Conservation (phyloP, 495 filamentous ascomycete species). For the Aspergillus saccharolyticus region DNA sequence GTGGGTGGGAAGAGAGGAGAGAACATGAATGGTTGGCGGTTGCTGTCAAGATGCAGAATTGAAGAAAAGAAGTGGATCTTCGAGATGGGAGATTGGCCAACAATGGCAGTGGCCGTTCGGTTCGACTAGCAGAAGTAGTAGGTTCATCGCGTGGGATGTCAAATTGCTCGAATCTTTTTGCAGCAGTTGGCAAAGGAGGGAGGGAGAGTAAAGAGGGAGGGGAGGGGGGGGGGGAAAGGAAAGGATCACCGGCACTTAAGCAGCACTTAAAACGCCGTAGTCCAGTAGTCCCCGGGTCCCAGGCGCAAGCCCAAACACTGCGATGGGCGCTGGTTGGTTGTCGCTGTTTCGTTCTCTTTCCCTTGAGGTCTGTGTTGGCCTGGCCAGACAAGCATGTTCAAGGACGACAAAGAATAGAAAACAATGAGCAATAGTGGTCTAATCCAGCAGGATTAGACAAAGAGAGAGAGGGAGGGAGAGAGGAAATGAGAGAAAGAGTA, state of each 20-base stretch:
- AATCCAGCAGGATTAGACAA: no score
- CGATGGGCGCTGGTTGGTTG: constrained; percentile 10
- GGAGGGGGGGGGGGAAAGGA: constrained; percentile 1
- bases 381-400: background rate
- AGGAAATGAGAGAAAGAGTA: background rate
- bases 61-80: background rate
- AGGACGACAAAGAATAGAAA: background rate
- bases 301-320: constrained; percentile 17
- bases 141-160: constrained; percentile 4
- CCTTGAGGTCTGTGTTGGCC: background rate
- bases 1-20: background rate
- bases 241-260: constrained; percentile 17
- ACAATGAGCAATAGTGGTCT: no score
- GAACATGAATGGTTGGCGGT: background rate
- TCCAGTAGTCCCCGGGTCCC: constrained; percentile 9
- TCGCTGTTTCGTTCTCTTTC: constrained; percentile 8
- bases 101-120: constrained; percentile 10
- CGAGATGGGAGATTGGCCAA: constrained; percentile 5
- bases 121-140: background rate
- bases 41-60: constrained; percentile 2
- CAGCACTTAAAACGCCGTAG: constrained; percentile 7
- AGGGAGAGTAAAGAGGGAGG: no score
- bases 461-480: background rate
- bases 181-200: background rate
- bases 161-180: background rate